Conservation (phyloP, 2,329 filamentous ascomycete genomes). For the Paradendryphiella salina region DNA sequence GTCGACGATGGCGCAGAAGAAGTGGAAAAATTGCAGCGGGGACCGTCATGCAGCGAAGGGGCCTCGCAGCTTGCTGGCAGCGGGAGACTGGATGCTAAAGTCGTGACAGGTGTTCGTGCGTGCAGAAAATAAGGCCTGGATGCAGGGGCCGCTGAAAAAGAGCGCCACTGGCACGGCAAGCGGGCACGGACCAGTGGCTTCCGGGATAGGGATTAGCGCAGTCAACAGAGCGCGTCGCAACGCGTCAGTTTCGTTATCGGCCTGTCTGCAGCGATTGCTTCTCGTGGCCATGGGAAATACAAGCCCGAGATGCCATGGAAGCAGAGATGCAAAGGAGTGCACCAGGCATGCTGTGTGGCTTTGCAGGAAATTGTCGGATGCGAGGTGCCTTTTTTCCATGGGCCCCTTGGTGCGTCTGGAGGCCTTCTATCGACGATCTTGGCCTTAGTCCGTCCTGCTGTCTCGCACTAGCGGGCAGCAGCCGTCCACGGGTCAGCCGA, state of each 20-base stretch:
- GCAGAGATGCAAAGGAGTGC: constrained; percentile 1
- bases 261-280: constrained; percentile 7
- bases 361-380: constrained; percentile 9
- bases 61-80: constrained; percentile 16
- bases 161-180: constrained; percentile 5
- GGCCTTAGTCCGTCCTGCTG: constrained; percentile 9
- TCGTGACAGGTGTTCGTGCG: constrained; percentile 37
- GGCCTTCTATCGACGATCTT: constrained; percentile 19
- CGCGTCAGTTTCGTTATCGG: constrained; percentile 24
- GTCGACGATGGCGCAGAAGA: constrained; percentile 20
- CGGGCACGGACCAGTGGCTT: constrained; percentile 16
- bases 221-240: constrained; percentile 20
- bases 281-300: constrained; percentile 12
- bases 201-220: constrained; percentile 12
- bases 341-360: background rate
- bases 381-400: constrained; percentile 7
- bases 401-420: constrained; percentile 12
- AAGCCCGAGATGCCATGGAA: constrained; percentile 10
- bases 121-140: constrained; percentile 16
- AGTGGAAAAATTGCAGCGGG: constrained; percentile 17
- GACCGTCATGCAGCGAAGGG: constrained; percentile 8
- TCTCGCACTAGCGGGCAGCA: constrained; percentile 19
- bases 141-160: constrained; percentile 26
- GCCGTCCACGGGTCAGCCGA: constrained; percentile 15
- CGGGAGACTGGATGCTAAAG: constrained; percentile 24